Evolutionary conservation across 306 rosid species (phyloP), one percentile per base, ranked within the genome.

Genomic region (Ochetophila trinervis): DNA sequence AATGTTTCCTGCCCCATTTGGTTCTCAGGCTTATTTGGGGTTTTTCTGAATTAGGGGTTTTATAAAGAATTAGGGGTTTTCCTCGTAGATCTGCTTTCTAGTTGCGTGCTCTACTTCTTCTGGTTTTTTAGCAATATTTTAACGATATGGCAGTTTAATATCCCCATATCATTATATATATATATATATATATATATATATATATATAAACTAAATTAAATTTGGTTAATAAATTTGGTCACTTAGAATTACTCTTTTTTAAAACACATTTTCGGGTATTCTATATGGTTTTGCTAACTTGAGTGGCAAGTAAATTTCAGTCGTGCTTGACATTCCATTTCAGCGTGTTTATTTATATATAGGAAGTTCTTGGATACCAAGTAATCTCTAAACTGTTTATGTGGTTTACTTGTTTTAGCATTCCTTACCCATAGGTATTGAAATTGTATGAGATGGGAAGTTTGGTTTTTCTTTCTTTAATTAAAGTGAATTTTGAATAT

Each of bases 351-450:
- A 14, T 5, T 12, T 18, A 4, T 34, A 23, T 52, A 5, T 10
- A 18, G 23, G 57, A 9, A 49, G 22, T 59, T 36, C 60, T 60
- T 76, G 65, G 72, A 0, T 52, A 2, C 35, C 67, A 64, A 70
- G 72, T 11, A 71, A 53, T 5, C 49, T 66, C 5, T 3, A 14
- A 5, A 53, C 36, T 21, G 2, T 5, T 35, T 3, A 8, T 15
- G 22, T 67, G 48, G 9, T 68, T 52, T 19, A 6, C 1, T 51
- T 18, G 6, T 9, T 42, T 16, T 1, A 17, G 45, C 20, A 27
- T 27, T 27, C 32, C 34, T 67, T 13, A 9, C 45, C 0, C 6
- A 0, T 40, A 40, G 45, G 45, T 11, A 12, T 40, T 8, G 45
- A 9, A 9, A 14, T 65, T 30, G 20, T 52, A 2, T 17, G 2